phyloP scores from a whole-genome alignment of 2,329 filamentous ascomycete species.

The Exserohilum turcica region DNA sequence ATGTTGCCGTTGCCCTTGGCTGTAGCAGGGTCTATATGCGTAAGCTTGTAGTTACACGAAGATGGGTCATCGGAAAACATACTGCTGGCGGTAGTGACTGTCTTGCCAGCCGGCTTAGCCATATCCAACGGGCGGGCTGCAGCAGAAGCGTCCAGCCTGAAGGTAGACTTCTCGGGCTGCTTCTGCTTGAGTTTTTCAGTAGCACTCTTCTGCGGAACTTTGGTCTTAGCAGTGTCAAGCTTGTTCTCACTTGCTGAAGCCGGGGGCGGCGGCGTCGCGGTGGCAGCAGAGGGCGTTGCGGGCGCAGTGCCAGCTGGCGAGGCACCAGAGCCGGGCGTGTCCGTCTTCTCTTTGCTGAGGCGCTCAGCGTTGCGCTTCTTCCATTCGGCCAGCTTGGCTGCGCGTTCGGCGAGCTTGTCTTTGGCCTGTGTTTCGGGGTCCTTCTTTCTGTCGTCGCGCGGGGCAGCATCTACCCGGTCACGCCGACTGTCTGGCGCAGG shows the following conservation, averaged over 20 bases:
- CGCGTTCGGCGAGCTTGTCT: constrained; percentile 34
- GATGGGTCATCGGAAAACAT: constrained; percentile 7
- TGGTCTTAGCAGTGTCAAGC: constrained; percentile 67
- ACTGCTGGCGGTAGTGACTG: constrained; percentile 25
- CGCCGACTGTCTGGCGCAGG: constrained; percentile 30
- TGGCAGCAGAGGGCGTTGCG: constrained; percentile 58
- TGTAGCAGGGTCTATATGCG: constrained; percentile 48
- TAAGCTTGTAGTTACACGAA: constrained; percentile 19
- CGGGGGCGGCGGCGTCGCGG: constrained; percentile 39
- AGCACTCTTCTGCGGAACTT: constrained; percentile 86
- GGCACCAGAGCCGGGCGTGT: constrained; percentile 61
- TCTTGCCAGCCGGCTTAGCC: constrained; percentile 36
- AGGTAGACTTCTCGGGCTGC: constrained; percentile 49
- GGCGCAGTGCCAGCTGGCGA: constrained; percentile 67
- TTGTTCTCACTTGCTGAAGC: constrained; percentile 26
- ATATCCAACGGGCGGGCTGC: constrained; percentile 34
- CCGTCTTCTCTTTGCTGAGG: constrained; percentile 68
- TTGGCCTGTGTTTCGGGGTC: constrained; percentile 44
- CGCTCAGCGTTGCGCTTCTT: constrained; percentile 66
- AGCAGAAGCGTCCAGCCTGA: constrained; percentile 42
- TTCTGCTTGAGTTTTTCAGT: constrained; percentile 73
- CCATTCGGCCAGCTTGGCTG: constrained; percentile 69
- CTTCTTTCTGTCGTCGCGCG: constrained; percentile 62
- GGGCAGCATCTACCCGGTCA: constrained; percentile 44
- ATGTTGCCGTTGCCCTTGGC: constrained; percentile 74